A percentile compares a stretch with the other conserved stretches of the same genome.
Conservation (phyloP, 2,329 filamentous ascomycete species). For the Venturia oleaginea region DNA sequence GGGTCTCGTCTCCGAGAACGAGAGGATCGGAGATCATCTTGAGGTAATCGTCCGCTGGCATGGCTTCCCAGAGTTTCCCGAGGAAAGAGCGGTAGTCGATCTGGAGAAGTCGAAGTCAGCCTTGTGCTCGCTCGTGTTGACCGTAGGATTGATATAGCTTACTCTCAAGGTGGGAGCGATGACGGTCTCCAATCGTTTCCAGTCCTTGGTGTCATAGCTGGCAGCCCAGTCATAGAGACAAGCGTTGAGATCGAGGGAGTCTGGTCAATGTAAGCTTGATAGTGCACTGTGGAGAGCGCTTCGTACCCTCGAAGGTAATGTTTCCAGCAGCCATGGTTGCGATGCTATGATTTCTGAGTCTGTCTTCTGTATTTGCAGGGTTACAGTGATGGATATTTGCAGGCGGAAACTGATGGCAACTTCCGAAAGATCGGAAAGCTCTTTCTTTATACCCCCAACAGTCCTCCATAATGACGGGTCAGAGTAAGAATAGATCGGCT, state of each 20-base stretch:
- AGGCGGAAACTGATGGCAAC: not conserved
- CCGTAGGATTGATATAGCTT: conserved; percentile 14
- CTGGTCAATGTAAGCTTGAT: conserved; percentile 22
- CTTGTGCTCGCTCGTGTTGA: conserved; percentile 8
- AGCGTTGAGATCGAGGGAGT: conserved; percentile 42
- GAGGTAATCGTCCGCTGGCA: conserved; percentile 47
- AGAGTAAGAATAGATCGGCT: conserved; percentile 3
- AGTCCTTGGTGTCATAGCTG: conserved; percentile 58
- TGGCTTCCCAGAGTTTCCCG: conserved; percentile 46
- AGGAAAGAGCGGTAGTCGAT: conserved; percentile 59
- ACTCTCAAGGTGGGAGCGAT: conserved; percentile 52
- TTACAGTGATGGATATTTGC: too few relatives aligned
- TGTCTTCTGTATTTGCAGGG: not conserved
- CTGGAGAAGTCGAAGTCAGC: conserved; percentile 27
- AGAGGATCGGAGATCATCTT: conserved; percentile 42
- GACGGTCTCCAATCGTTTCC: conserved; percentile 49
- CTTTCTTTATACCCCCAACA: not conserved
- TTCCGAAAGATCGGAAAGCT: not conserved
- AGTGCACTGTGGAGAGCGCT: conserved; percentile 11
- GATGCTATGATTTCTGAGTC: not conserved
- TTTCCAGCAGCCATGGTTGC: conserved; percentile 13
- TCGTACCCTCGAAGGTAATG: conserved; percentile 18
- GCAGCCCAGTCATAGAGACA: conserved; percentile 55
- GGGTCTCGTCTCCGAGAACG: conserved; percentile 45
- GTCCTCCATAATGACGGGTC: not conserved